Percentiles rank a stretch among this genome's conserved stretches.
These are phyloP conservation scores for Waltiozyma sp. DNA, from an alignment of 1,139 yeast species.

Conservation along the genomic window DNA sequence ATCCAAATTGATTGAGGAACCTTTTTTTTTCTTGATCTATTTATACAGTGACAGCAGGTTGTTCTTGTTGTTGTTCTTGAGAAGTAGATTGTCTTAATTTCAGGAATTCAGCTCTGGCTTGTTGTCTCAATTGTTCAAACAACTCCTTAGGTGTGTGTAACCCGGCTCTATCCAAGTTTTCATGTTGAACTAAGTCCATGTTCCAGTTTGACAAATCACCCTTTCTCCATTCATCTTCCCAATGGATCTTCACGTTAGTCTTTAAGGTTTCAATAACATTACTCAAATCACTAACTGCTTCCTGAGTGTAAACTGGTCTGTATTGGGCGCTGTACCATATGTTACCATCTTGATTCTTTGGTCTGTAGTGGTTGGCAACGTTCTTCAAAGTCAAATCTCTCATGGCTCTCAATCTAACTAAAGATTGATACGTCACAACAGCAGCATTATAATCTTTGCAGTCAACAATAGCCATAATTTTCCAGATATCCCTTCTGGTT, in stretches of 20 bases:
- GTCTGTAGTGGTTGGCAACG: constrained; percentile 59
- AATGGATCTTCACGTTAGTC: constrained; percentile 40
- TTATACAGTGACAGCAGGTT: not conserved
- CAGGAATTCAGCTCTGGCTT: constrained; percentile 20
- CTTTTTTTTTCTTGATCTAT: not conserved
- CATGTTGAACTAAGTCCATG: constrained; percentile 43
- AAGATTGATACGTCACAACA: constrained; percentile 61
- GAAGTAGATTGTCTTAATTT: constrained; percentile 3
- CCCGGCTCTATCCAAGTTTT: constrained; percentile 44
- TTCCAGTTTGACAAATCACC: constrained; percentile 68
- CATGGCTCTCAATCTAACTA: constrained; percentile 61
- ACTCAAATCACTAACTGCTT: constrained; percentile 80
- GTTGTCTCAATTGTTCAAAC: constrained; percentile 43
- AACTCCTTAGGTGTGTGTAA: constrained; percentile 58
- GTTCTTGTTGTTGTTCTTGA: not conserved
- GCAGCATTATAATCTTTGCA: constrained; percentile 57
- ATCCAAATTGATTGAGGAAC: not conserved
- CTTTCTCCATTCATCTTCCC: constrained; percentile 85
- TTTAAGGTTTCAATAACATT: constrained; percentile 57
- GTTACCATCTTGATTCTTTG: constrained; percentile 65
- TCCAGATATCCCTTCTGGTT: constrained; percentile 78
- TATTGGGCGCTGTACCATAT: constrained; percentile 80
- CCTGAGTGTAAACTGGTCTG: constrained; percentile 86
- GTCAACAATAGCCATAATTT: constrained; percentile 79
- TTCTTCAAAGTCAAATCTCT: constrained; percentile 52